Evolutionary conservation across 192 early-diverging fungal genomes (phyloP).

Genomic region (Linnemannia zychae): DNA sequence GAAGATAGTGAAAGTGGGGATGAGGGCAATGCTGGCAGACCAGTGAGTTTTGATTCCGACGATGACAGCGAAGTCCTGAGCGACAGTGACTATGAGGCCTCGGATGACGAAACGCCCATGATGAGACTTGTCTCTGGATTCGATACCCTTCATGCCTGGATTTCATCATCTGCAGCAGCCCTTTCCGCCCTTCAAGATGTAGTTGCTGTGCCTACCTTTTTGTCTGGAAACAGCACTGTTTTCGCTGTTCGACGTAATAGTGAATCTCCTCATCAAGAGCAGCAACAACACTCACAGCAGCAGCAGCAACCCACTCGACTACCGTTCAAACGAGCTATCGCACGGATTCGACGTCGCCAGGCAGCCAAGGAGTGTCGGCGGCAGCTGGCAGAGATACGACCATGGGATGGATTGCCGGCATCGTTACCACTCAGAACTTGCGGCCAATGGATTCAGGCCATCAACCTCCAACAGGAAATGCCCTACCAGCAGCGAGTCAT

Average conservation of each 20-base stretch:
- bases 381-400: slow-evolving; percentile 16
- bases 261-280: not conserved
- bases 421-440: slow-evolving; percentile 29
- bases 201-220: not conserved
- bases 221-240: not conserved
- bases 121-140: slow-evolving; percentile 35
- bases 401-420: slow-evolving; percentile 24
- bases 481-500: slow-evolving; percentile 13
- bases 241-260: no score
- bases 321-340: slow-evolving; percentile 4
- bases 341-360: slow-evolving; percentile 16
- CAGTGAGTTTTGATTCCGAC: not conserved
- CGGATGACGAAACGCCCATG: slow-evolving; percentile 37
- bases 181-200: not conserved
- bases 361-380: slow-evolving; percentile 10
- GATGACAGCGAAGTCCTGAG: not conserved
- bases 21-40: not conserved
- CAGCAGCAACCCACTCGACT: not conserved
- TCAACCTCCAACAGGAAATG: slow-evolving; percentile 48
- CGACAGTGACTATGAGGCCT: slow-evolving; percentile 30
- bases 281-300: not conserved
- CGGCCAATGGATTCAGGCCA: slow-evolving; percentile 51
- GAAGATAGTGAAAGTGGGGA: slow-evolving; percentile 7
- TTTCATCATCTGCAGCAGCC: not conserved
- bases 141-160: slow-evolving; percentile 9